Base-by-base conservation (phyloP, 306 rosid species). In the Inga oerstediana region DNA sequence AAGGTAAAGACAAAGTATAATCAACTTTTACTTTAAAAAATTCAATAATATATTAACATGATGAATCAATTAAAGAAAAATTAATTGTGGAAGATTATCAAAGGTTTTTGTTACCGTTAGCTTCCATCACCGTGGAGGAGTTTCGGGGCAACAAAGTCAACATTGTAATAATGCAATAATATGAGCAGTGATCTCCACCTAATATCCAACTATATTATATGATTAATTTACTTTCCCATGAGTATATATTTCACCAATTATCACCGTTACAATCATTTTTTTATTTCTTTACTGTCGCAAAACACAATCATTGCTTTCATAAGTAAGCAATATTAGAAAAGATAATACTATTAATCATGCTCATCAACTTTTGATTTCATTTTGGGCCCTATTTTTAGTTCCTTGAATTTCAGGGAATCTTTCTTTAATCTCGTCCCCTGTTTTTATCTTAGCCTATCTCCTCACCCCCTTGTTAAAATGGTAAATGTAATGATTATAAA, bases 101-200 rank as follows among this genome's bases (percentile, higher is more conserved):
- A 54, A 56, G 64, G 30, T 3, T 15, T 7, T 72, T 49, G 82
- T 79, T 74, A 87, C 84, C 88, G 88, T 87, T 84, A 79, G n/a
- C 45, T 7, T 16, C 39, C 70, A 84, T 79, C 75, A 70, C 79
- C 62, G 37, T 54, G 8, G 54, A 49, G 64, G 82, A 81, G 70
- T 66, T 88, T 76, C 61, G 76, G 85, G 67, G 88, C 68, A 70
- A 5, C 17, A 11, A 88, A 85, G 90, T 88, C 90, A 85, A 85
- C 79, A 71, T 64, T 27, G 66, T 5, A 76, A 45, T 46, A 64
- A 15, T 78, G 17, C 34, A 61, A 22, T 17, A 61, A 37, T 35
- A 27, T 37, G 75, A 24, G n/a, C 41, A 24, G 16, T 35, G 39
- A 44, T 77, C 78, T 72, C 72, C 83, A 49, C 64, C 72, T 39